phyloP scores from a whole-genome alignment of 768 basidiomycete species.

The Galerina sulciceps region DNA sequence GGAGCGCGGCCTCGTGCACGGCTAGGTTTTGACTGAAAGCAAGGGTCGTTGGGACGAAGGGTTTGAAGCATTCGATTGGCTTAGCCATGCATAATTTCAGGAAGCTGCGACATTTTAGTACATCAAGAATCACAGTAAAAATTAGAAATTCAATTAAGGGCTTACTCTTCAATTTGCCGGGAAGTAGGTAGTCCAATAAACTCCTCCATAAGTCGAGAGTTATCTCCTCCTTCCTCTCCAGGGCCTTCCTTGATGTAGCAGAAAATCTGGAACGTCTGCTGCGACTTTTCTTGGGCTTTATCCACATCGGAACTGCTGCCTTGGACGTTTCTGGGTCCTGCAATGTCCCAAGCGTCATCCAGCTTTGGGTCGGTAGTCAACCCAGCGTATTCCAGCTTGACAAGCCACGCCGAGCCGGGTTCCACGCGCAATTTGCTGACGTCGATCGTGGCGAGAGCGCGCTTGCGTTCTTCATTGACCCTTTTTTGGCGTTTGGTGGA shows the following conservation, averaged over 20 bases:
- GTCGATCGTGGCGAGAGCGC: background rate
- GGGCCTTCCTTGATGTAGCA: conserved; percentile 9
- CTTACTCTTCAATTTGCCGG: conserved; percentile 7
- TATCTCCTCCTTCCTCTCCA: background rate
- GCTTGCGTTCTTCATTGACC: background rate
- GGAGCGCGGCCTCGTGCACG: background rate
- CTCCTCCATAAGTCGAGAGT: conserved; percentile 10
- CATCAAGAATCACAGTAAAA: background rate
- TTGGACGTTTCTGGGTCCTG: background rate
- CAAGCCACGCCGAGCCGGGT: conserved; percentile 2
- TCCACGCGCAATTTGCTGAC: conserved; percentile 1
- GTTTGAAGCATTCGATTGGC: background rate
- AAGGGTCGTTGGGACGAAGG: conserved; percentile 3
- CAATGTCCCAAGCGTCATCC: background rate
- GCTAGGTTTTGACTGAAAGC: conserved; percentile 9
- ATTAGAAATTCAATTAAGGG: background rate
- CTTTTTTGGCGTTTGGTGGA: background rate
- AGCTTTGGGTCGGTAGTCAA: conserved; percentile 1
- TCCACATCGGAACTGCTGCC: background rate
- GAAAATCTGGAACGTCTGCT: conserved; percentile 6
- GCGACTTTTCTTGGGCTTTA: background rate
- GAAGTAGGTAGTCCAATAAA: conserved; percentile 12
- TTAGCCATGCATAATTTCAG: conserved; percentile 6
- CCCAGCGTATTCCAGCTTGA: conserved; percentile 5
- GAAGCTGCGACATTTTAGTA: background rate